These are phyloP conservation scores for Lithospermum erythrorhizon DNA, from an alignment of 257 asterid species.

Conservation along the genomic window DNA sequence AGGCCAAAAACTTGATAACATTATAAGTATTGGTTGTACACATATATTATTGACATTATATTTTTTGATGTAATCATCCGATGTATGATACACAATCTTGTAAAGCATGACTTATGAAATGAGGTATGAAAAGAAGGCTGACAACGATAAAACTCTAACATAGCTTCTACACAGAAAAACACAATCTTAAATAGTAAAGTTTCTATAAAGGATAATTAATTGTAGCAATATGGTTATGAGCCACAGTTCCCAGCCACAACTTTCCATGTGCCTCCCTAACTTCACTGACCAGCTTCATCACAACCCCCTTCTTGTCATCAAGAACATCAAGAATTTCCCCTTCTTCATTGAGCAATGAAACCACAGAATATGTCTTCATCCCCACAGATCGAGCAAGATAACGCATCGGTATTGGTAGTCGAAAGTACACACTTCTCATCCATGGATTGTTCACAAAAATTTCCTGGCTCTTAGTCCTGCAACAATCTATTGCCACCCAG, in stretches of 20 bases:
- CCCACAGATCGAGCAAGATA: conserved; percentile 55
- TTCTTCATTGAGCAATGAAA: conserved; percentile 39
- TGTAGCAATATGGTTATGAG: conserved; percentile 85
- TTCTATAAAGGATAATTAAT: conserved; percentile 52
- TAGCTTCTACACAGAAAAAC: too few species aligned
- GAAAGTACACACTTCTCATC: conserved; percentile 60
- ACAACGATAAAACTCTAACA: too few species aligned
- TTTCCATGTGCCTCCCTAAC: conserved; percentile 66
- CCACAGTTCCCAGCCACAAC: conserved; percentile 93
- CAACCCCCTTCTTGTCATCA: conserved; percentile 69
- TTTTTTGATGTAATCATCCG: too few species aligned
- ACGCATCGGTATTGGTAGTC: conserved; percentile 64
- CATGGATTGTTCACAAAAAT: conserved; percentile 47
- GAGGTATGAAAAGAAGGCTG: too few species aligned
- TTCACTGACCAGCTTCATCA: conserved; percentile 86
- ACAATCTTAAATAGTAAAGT: conserved; percentile 21
- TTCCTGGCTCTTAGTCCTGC: conserved; percentile 65
- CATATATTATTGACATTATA: too few species aligned
- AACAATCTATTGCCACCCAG: conserved; percentile 93
- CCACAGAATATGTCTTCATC: conserved; percentile 63
- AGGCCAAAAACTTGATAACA: too few species aligned
- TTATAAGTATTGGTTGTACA: too few species aligned
- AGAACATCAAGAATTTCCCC: conserved; percentile 79
- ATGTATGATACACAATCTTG: too few species aligned
- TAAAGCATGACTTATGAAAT: too few species aligned